Base-by-base conservation (phyloP, 108 stramenopile species). In the Cyclotella sp. region DNA sequence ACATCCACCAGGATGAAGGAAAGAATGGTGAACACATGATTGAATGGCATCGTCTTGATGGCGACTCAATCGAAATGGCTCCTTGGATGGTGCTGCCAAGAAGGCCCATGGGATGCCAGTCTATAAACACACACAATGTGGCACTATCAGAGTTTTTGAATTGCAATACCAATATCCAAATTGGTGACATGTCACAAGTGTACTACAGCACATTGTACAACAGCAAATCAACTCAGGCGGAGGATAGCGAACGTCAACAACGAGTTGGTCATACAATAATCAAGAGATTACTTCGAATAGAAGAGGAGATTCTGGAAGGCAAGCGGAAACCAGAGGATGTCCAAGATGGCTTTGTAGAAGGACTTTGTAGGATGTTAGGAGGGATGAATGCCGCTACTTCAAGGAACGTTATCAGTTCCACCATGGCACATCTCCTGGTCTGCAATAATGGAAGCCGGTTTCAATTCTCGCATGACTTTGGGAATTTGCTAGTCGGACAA, bases 361-460 rank as follows among this genome's bases (percentile, higher is more conserved):
- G 72, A 14, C 51, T 73, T 28, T 73, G 62, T 41, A 54, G 72
- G 8, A 49, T 73, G 39, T 16, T 73, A 22, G n/a, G 28, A 13
- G 72, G 72, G 16, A 73, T 73, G n/a, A 73, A 73, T 52, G 72
- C 72, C 18, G 61, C 72, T 11, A 73, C 72, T 5, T 73, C 72
- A 0, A 52, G 72, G 12, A 63, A 40, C 41, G 72, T 73, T 15
- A 52, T 64, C 49, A 73, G 72, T 41, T 54, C 72, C 7, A 62
- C 72, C 9, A 73, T 73, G 72, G 51, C 47, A 18, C 72, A 73
- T 49, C 47, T 41, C 10, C 61, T 73, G 19, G 62, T 40, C n/a
- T 22, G 39, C 11, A 47, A 73, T 52, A 40, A 40, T 27, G 72
- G 72, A 21, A 34, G 51, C 9, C 45, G 76, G 21, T 77, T 77